phyloP scores from a whole-genome alignment of 176 grass and related monocot genomes.

The Olyra latifolia region DNA sequence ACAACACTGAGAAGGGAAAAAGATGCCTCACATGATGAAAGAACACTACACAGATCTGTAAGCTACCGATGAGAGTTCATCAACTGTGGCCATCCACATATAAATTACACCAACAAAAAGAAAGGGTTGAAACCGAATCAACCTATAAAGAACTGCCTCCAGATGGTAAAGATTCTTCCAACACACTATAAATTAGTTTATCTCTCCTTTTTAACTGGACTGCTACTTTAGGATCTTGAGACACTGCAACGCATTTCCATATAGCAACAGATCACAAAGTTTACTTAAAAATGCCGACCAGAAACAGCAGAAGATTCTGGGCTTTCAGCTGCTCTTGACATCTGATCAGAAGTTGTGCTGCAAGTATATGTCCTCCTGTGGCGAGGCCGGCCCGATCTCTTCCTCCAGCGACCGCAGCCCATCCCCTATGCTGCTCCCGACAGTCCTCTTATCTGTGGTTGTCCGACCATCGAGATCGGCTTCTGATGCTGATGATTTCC shows the following conservation, averaged over 20 bases:
- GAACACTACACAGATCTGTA: conserved; percentile 23
- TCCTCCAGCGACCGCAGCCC: conserved; percentile 84
- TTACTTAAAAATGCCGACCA: conserved; percentile 17
- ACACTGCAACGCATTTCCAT: not conserved
- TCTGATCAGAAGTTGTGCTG: conserved; percentile 91
- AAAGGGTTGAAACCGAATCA: conserved; percentile 13
- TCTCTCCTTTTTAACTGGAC: not conserved
- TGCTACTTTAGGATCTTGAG: conserved; percentile 13
- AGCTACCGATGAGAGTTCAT: conserved; percentile 24
- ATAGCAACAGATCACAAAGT: conserved; percentile 33
- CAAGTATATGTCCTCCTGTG: conserved; percentile 87
- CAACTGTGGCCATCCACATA: not conserved
- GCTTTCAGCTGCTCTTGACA: conserved; percentile 25
- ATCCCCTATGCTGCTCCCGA: conserved; percentile 57
- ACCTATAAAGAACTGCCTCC: conserved; percentile 41
- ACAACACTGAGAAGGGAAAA: not conserved
- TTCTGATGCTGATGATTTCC: conserved; percentile 92
- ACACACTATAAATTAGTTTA: conserved; percentile 27
- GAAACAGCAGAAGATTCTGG: not conserved
- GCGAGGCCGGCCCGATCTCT: conserved; percentile 84
- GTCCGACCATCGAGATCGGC: conserved; percentile 71
- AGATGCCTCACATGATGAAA: not conserved
- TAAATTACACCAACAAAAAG: conserved; percentile 21
- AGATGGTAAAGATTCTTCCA: conserved; percentile 29
- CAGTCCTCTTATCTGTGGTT: conserved; percentile 67